Percentiles rank a stretch among this genome's conserved stretches.
phyloP scores from a whole-genome alignment of 192 early-diverging fungal genomes.

The Coemansia sp. region DNA sequence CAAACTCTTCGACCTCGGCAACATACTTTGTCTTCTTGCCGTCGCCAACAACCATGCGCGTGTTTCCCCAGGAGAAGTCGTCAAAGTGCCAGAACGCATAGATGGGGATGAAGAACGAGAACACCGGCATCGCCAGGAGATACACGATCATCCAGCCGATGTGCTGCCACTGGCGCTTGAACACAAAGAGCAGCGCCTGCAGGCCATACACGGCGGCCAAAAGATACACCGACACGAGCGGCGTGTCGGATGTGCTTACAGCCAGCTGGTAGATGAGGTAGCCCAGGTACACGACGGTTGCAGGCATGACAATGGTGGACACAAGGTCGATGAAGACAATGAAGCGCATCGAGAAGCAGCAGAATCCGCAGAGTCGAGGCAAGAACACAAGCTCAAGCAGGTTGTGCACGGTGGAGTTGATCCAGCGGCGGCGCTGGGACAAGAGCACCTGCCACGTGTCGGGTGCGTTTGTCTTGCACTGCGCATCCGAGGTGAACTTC shows the following conservation, averaged over 20 bases:
- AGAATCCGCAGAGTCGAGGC: conserved; percentile 95
- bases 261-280: conserved; percentile 80
- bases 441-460: conserved; percentile 94
- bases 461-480: conserved; percentile 94
- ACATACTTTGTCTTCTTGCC: conserved; percentile 67
- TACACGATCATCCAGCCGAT: conserved; percentile 99
- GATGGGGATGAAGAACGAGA: conserved; percentile 82
- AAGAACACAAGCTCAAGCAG: conserved; percentile 91
- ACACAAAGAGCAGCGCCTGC: conserved; percentile 85
- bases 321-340: conserved; percentile 95
- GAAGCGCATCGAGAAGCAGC: conserved; percentile 98
- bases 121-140: conserved; percentile 90
- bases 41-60: conserved; percentile 85
- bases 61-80: conserved; percentile 99
- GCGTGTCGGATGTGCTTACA: conserved; percentile 60
- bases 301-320: conserved; percentile 93
- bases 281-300: conserved; percentile 84
- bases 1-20: conserved; percentile 74
- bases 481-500: conserved; percentile 93
- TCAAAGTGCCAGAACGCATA: conserved; percentile 99
- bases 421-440: conserved; percentile 99
- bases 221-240: conserved; percentile 83
- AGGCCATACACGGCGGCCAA: conserved; percentile 88
- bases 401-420: conserved; percentile 99
- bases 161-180: conserved; percentile 91